Conservation (phyloP, 345 rosid genomes). For the Eucalyptus sp. region DNA sequence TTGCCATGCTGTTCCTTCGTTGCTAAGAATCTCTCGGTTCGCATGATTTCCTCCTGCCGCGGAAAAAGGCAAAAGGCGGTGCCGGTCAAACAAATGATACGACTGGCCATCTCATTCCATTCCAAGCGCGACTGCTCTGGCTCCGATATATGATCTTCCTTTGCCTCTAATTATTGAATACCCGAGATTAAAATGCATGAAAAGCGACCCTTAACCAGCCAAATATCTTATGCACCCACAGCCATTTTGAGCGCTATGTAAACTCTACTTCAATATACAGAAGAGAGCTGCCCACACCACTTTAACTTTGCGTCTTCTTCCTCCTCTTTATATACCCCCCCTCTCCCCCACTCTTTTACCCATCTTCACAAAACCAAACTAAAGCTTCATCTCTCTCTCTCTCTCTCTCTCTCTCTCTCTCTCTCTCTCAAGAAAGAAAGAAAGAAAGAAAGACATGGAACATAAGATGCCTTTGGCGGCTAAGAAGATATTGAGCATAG, state of each 20-base stretch:
- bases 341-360: background rate
- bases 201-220: background rate
- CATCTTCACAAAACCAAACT: background rate
- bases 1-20: background rate
- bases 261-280: background rate
- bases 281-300: background rate
- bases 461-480: conserved; percentile 32
- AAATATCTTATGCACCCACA: background rate
- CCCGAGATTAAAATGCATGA: background rate
- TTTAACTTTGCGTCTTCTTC: background rate
- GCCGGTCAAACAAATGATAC: background rate
- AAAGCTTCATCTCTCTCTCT: background rate
- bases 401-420: background rate
- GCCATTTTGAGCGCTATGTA: background rate
- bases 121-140: background rate
- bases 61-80: background rate
- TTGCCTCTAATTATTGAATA: background rate
- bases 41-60: background rate
- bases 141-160: background rate
- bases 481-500: conserved; percentile 49
- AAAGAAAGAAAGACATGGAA: conserved; percentile 14
- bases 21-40: background rate
- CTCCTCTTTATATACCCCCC: conserved; percentile 26
- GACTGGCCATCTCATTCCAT: background rate
- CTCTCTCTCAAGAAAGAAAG: too few relatives aligned